Evolutionary conservation across 2,329 filamentous ascomycete species (phyloP).

Genomic region (Exophiala phaeomuriformis): DNA sequence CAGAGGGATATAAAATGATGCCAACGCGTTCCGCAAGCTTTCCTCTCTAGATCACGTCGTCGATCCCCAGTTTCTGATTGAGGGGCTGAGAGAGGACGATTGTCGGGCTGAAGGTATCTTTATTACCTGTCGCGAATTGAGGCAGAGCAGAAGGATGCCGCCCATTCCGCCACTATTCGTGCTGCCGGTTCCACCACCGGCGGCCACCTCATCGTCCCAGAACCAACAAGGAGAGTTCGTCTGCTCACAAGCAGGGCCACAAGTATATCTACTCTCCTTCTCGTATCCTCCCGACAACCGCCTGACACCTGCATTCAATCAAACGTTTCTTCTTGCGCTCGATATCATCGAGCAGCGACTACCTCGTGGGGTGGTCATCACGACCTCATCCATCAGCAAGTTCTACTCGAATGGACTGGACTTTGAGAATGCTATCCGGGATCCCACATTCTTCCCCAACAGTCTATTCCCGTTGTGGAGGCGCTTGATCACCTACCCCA

Average conservation of each 20-base stretch:
- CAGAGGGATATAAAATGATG: not conserved
- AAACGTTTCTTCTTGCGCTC: slow-evolving; percentile 60
- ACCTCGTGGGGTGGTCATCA: slow-evolving; percentile 66
- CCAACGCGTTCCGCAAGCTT: too few relatives aligned
- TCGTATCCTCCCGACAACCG: slow-evolving; percentile 68
- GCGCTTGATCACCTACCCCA: slow-evolving; percentile 63
- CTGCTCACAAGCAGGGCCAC: slow-evolving; percentile 53
- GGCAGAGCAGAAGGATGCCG: slow-evolving; percentile 10
- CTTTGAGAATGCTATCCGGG: slow-evolving; percentile 56
- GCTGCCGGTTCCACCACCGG: slow-evolving; percentile 47
- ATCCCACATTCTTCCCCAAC: slow-evolving; percentile 54
- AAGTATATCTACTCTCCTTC: slow-evolving; percentile 67
- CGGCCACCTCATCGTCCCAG: slow-evolving; percentile 26
- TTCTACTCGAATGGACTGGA: slow-evolving; percentile 79
- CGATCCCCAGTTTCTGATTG: too few relatives aligned
- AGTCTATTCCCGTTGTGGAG: slow-evolving; percentile 59
- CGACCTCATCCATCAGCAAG: slow-evolving; percentile 66
- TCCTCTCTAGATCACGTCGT: too few relatives aligned
- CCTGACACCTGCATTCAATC: slow-evolving; percentile 60
- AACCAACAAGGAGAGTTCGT: slow-evolving; percentile 47
- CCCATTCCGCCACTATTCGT: slow-evolving; percentile 46
- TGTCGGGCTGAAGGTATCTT: too few relatives aligned
- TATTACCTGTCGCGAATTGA: not conserved
- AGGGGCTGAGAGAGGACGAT: too few relatives aligned
- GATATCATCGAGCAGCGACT: slow-evolving; percentile 65